Percentiles rank a stretch among this genome's conserved stretches.
Evolutionary conservation across 2,329 filamentous ascomycete genomes (phyloP).

Genomic region (Clonostachys sp.): DNA sequence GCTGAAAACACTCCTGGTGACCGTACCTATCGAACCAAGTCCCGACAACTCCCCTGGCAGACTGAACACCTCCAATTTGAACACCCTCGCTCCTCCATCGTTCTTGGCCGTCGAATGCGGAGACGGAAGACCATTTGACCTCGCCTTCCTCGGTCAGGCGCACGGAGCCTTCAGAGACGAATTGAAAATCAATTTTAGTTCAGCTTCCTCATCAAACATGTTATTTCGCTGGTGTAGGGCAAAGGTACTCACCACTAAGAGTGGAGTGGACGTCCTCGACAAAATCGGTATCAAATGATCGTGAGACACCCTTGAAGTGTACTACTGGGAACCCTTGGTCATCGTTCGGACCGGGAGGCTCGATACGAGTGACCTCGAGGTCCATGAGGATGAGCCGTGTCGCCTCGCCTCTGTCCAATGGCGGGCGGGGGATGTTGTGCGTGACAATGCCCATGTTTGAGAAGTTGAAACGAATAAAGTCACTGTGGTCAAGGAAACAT

Average conservation of each 20-base stretch:
- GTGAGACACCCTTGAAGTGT: conserved; percentile 60
- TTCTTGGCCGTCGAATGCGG: conserved; percentile 59
- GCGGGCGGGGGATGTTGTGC: conserved; percentile 36
- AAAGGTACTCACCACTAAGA: neutral
- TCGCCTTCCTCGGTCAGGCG: conserved; percentile 65
- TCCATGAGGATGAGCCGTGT: conserved; percentile 68
- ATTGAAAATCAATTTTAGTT: conserved; percentile 12
- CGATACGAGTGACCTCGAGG: conserved; percentile 56
- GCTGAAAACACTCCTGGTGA: neutral
- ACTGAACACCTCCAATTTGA: conserved; percentile 64
- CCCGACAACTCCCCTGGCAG: conserved; percentile 64
- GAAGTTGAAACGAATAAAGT: conserved; percentile 72
- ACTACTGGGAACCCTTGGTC: conserved; percentile 58
- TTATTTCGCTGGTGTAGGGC: neutral
- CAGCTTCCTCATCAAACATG: neutral
- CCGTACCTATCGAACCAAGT: conserved; percentile 73
- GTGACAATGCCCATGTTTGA: conserved; percentile 31
- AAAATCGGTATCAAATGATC: conserved; percentile 58
- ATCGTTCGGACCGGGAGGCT: conserved; percentile 53
- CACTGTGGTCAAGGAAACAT: conserved; percentile 61
- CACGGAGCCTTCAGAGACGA: conserved; percentile 46
- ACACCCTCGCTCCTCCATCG: conserved; percentile 75
- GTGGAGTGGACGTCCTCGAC: conserved; percentile 53
- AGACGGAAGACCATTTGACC: conserved; percentile 69
- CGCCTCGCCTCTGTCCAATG: conserved; percentile 60